Conservation (phyloP, 1,139 yeast species). For the Kurtzmaniella quercitrusa region DNA sequence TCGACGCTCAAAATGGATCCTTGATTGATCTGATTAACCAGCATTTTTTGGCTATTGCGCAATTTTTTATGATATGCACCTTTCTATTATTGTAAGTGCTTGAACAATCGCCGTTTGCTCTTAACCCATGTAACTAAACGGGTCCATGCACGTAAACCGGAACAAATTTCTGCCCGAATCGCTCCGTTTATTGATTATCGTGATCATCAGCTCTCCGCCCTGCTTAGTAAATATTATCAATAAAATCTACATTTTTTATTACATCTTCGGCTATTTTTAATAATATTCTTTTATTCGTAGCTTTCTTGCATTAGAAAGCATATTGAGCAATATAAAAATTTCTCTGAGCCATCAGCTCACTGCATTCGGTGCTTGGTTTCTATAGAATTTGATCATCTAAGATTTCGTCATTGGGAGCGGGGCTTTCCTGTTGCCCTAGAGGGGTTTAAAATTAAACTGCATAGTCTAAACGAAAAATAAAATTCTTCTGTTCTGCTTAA, state of each 20-base stretch:
- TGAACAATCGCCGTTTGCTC: background rate
- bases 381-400: background rate
- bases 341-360: background rate
- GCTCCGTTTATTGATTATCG: background rate
- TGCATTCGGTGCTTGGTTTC: background rate
- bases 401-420: background rate
- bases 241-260: background rate
- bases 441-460: background rate
- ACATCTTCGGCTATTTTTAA: background rate
- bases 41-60: too few species aligned
- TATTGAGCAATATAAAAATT: background rate
- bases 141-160: background rate
- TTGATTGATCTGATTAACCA: too few species aligned
- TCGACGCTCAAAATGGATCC: too few species aligned
- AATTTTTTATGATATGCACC: too few species aligned
- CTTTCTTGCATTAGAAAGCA: background rate
- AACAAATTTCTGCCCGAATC: background rate
- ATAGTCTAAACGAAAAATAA: background rate
- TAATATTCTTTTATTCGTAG: background rate
- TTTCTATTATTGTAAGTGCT: too few species aligned
- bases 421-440: background rate
- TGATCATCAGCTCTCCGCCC: background rate
- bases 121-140: too few species aligned
- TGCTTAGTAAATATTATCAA: background rate
- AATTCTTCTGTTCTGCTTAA: constrained; percentile 19